phyloP scores from a whole-genome alignment of 2,329 filamentous ascomycete genomes.

The Microthyrium microscopicum region DNA sequence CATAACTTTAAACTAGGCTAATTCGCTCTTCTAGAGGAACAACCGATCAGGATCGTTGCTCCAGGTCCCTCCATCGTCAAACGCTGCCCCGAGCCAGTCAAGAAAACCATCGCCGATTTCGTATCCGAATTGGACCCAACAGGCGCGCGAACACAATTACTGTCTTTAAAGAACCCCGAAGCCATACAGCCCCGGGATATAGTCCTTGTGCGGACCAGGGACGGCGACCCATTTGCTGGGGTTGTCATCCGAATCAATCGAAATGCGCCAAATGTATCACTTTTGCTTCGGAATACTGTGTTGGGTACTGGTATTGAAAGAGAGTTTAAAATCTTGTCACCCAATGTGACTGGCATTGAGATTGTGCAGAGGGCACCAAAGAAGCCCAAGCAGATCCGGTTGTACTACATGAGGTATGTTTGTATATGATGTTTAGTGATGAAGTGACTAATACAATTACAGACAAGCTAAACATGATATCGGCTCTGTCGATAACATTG shows the following conservation, averaged over 20 bases:
- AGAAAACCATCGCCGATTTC: slow-evolving; percentile 49
- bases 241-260: slow-evolving; percentile 76
- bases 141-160: slow-evolving; percentile 65
- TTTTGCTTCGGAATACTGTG: slow-evolving; percentile 72
- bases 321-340: slow-evolving; percentile 93
- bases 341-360: slow-evolving; percentile 78
- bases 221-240: slow-evolving; percentile 77
- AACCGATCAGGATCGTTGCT: too few species aligned
- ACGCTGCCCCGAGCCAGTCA: slow-evolving; percentile 50
- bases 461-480: slow-evolving; percentile 69
- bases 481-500: slow-evolving; percentile 68
- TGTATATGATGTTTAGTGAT: slow-evolving; percentile 5
- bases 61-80: slow-evolving; percentile 36
- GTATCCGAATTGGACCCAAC: slow-evolving; percentile 66
- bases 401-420: slow-evolving; percentile 69
- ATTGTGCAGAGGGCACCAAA: slow-evolving; percentile 75
- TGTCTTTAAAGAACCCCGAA: slow-evolving; percentile 61
- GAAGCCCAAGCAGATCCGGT: slow-evolving; percentile 68
- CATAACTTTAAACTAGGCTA: too few species aligned
- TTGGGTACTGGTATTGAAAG: slow-evolving; percentile 84
- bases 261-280: slow-evolving; percentile 74
- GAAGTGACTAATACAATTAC: slow-evolving; percentile 7
- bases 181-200: slow-evolving; percentile 76
- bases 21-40: too few species aligned
- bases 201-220: slow-evolving; percentile 71